Percentiles rank a stretch among this genome's conserved stretches.
Conservation (phyloP, 768 basidiomycete genomes). For the Phlebiopsis gigantea region DNA sequence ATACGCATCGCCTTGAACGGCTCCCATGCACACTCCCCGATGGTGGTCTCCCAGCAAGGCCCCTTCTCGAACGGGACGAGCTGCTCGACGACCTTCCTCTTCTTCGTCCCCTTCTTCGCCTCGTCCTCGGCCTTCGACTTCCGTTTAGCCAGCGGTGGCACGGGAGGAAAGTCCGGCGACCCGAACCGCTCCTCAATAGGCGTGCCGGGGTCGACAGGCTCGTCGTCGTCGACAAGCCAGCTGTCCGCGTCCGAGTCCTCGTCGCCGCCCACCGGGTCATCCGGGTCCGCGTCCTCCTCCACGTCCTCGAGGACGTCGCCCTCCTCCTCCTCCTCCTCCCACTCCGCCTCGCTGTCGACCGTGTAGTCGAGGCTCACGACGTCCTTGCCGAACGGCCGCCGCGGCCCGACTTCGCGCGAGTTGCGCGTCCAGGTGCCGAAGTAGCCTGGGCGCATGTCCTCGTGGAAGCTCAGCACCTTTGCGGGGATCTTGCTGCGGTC, state of each 20-base stretch:
- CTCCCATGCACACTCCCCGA: slow-evolving; percentile 65
- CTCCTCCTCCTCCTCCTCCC: slow-evolving; percentile 79
- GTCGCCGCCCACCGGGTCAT: slow-evolving; percentile 59
- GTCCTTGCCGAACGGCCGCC: slow-evolving; percentile 80
- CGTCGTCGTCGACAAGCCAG: slow-evolving; percentile 77
- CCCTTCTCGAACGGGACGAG: slow-evolving; percentile 80
- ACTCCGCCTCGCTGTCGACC: slow-evolving; percentile 94
- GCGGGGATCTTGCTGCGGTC: slow-evolving; percentile 61
- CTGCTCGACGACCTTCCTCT: slow-evolving; percentile 70
- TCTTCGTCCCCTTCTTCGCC: slow-evolving; percentile 49
- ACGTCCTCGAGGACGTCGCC: slow-evolving; percentile 73
- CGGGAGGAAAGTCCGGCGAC: slow-evolving; percentile 29
- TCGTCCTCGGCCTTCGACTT: slow-evolving; percentile 52
- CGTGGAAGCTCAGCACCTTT: slow-evolving; percentile 80
- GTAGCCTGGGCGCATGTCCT: slow-evolving; percentile 88
- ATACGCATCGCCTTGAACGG: slow-evolving; percentile 72
- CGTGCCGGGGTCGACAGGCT: slow-evolving; percentile 37
- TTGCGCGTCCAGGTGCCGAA: slow-evolving; percentile 90
- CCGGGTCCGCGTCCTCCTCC: slow-evolving; percentile 51
- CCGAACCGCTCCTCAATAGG: slow-evolving; percentile 37
- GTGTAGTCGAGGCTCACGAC: slow-evolving; percentile 76
- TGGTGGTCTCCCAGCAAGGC: slow-evolving; percentile 68
- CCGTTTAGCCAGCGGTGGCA: slow-evolving; percentile 45
- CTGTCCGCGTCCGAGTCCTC: slow-evolving; percentile 73
- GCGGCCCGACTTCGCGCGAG: slow-evolving; percentile 73